phyloP scores from a whole-genome alignment of 305 asterid species.

The Solanum hybrid region DNA sequence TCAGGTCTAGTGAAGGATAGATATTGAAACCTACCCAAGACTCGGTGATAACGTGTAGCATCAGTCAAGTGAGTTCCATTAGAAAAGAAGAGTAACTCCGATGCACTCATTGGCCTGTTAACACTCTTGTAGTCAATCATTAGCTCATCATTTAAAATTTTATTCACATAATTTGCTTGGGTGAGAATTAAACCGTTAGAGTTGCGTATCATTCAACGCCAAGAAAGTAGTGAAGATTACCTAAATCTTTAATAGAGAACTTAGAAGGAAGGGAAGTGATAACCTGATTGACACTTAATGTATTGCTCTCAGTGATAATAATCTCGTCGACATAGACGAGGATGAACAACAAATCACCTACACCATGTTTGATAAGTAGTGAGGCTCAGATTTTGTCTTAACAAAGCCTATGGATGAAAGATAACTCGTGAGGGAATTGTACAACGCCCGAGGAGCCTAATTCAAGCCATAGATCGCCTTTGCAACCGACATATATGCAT shows the following conservation, averaged over 20 bases:
- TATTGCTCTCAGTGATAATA: too few relatives aligned
- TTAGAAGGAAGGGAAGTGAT: too few relatives aligned
- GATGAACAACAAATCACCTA: neutral
- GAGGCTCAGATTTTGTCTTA: neutral
- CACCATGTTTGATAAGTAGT: neutral
- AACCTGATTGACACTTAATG: too few relatives aligned
- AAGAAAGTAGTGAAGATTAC: neutral
- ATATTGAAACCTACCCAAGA: neutral
- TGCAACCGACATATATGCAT: neutral
- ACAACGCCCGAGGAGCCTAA: neutral
- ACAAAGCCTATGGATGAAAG: neutral
- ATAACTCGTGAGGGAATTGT: neutral
- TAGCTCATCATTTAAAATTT: too few relatives aligned
- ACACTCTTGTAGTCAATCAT: neutral
- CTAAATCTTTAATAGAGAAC: neutral
- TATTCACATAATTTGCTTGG: neutral
- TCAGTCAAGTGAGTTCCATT: neutral
- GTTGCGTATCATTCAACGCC: neutral
- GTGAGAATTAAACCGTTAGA: neutral
- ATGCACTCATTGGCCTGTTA: neutral
- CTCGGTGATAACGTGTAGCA: neutral
- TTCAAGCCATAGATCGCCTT: neutral
- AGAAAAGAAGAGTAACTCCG: neutral
- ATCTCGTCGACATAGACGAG: too few relatives aligned
- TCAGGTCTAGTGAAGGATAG: neutral